Evolutionary conservation across 495 filamentous ascomycete species (phyloP).

Genomic region (Hapsidospora chrysogenum): DNA sequence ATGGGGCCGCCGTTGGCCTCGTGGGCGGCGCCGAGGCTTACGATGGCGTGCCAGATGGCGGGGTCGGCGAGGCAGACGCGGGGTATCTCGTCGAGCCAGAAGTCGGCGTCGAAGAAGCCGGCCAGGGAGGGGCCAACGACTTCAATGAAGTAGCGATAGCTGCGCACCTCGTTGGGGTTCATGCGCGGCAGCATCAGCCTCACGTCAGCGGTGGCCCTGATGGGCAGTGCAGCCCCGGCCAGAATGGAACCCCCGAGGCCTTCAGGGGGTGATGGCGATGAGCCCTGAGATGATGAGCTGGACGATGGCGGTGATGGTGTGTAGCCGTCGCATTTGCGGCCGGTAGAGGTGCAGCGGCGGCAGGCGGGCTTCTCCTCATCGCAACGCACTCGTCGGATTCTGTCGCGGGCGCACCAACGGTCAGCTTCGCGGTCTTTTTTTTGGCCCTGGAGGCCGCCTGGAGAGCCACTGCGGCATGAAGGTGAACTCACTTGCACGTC

Average conservation of each 20-base stretch:
- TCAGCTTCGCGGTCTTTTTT: too few relatives aligned
- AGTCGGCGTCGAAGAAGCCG: slow-evolving; percentile 4
- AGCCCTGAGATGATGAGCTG: too few relatives aligned
- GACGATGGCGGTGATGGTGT: too few relatives aligned
- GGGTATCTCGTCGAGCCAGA: slow-evolving; percentile 12
- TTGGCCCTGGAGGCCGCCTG: not conserved
- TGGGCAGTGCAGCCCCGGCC: too few relatives aligned
- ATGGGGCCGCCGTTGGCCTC: not conserved
- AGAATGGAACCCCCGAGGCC: too few relatives aligned
- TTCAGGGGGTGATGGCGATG: too few relatives aligned
- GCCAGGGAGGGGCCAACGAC: not conserved
- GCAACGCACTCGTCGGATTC: slow-evolving; percentile 14
- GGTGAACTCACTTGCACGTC: not conserved
- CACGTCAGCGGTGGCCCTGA: too few relatives aligned
- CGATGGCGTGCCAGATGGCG: slow-evolving; percentile 11
- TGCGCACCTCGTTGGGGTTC: not conserved
- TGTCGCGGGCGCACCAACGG: not conserved
- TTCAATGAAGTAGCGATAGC: not conserved
- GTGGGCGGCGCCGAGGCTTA: slow-evolving; percentile 12
- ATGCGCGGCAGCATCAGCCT: not conserved
- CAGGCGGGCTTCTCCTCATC: slow-evolving; percentile 29
- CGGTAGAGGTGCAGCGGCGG: slow-evolving; percentile 21
- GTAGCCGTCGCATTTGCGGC: slow-evolving; percentile 29
- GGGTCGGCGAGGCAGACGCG: slow-evolving; percentile 9
- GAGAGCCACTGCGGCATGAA: not conserved